Base-by-base conservation (phyloP, 768 basidiomycete genomes). In the Amanita rubescens region DNA sequence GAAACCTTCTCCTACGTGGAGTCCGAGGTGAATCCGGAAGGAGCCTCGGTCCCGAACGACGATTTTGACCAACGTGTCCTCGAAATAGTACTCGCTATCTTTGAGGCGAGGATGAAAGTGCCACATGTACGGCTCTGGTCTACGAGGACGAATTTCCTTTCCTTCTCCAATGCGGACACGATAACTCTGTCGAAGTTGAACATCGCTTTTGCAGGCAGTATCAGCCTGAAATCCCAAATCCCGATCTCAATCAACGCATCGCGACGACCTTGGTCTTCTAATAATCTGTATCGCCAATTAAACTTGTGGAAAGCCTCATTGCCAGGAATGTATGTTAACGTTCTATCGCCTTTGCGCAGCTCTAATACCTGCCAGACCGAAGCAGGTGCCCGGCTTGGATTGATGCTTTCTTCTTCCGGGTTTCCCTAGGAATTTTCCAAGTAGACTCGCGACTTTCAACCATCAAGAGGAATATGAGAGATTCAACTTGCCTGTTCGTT, bases 321-420 rank as follows among this genome's bases (percentile, higher is more conserved):
- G 49, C n/a, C n/a, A n/a, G n/a, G n/a, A n/a, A n/a, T n/a, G n/a
- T n/a, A n/a, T n/a, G n/a, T n/a, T n/a, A n/a, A n/a, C n/a, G n/a
- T n/a, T n/a, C n/a, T n/a, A n/a, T n/a, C n/a, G n/a, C n/a, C n/a
- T n/a, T n/a, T n/a, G 46, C 55, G 44, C 57, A 35, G 42, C 43
- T 55, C 47, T 51, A 34, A 57, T 55, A 47, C 35, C 48, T 51
- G 19, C 49, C 27, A 63, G 60, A 57, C 55, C 46, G 62, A 63
- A 57, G 58, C 56, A 47, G 49, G 58, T 55, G 55, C 56, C 30
- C 60, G 62, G 39, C 57, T 38, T 63, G 60, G 62, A 52, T 59
- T 57, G n/a, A n/a, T n/a, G n/a, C n/a, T n/a, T n/a, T n/a, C n/a
- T n/a, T n/a, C n/a, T n/a, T n/a, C n/a, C n/a, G 27, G 27, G 51